Conservation (phyloP, 2,329 filamentous ascomycete species). For the Pseudovirgaria hyperparasitica region DNA sequence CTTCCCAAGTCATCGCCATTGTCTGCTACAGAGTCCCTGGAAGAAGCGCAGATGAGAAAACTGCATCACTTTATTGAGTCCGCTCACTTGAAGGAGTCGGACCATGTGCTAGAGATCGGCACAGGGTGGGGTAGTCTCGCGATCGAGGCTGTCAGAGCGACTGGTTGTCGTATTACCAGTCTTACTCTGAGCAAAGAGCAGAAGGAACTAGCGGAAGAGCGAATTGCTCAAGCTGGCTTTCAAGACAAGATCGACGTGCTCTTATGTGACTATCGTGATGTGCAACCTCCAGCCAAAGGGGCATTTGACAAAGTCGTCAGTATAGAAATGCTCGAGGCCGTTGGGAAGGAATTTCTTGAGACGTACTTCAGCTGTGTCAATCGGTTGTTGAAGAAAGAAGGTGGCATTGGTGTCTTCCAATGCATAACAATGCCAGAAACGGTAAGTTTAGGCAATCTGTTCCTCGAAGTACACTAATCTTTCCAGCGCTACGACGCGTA, state of each 20-base stretch:
- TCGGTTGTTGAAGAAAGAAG: constrained; percentile 49
- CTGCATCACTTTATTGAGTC: constrained; percentile 53
- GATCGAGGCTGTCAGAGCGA: constrained; percentile 52
- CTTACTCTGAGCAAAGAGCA: constrained; percentile 58
- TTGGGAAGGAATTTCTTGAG: constrained; percentile 53
- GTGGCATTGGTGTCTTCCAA: constrained; percentile 58
- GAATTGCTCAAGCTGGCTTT: constrained; percentile 49
- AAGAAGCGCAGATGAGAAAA: constrained; percentile 56
- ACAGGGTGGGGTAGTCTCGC: constrained; percentile 67
- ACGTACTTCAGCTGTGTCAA: constrained; percentile 57
- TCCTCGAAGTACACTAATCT: too few species aligned
- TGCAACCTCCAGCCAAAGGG: constrained; percentile 37
- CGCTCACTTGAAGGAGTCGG: constrained; percentile 47
- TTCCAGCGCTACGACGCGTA: constrained; percentile 52
- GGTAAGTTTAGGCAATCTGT: constrained; percentile 9
- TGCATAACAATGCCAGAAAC: constrained; percentile 66
- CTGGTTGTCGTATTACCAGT: constrained; percentile 56
- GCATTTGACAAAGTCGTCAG: constrained; percentile 60
- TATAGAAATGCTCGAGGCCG: constrained; percentile 68
- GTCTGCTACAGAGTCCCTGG: constrained; percentile 42
- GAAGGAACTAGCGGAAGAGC: constrained; percentile 52
- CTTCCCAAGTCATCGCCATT: constrained; percentile 28
- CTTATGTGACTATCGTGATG: constrained; percentile 55
- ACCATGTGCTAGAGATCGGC: constrained; percentile 64
- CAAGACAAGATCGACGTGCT: constrained; percentile 49